These are phyloP conservation scores for Phytophthora agathidicida DNA, from an alignment of 352 stramenopile species.

Conservation along the genomic window DNA sequence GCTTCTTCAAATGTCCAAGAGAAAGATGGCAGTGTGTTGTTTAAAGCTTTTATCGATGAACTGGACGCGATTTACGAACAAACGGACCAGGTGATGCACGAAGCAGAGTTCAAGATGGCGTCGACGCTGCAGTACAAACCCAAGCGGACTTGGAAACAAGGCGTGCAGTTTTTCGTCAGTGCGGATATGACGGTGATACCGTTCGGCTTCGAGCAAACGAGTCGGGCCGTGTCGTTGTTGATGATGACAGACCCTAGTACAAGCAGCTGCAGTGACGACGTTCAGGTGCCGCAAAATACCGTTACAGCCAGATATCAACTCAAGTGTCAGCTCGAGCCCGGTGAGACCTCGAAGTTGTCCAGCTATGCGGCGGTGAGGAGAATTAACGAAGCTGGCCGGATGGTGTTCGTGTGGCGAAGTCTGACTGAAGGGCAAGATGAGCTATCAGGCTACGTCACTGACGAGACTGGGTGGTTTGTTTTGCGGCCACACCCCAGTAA, in stretches of 20 bases:
- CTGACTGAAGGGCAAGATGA: conserved; percentile 34
- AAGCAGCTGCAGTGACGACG: background rate
- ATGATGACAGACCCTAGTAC: conserved; percentile 14
- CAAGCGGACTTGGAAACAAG: no score
- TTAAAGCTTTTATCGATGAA: conserved; percentile 14
- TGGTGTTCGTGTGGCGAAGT: conserved; percentile 59
- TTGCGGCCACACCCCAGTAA: conserved; percentile 1
- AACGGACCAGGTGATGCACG: conserved; percentile 17
- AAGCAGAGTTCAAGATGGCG: no score
- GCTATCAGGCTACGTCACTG: conserved; percentile 40
- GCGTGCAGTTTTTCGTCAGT: conserved; percentile 12
- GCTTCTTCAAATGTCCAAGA: background rate
- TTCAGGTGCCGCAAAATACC: conserved; percentile 22
- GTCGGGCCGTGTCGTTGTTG: conserved; percentile 11
- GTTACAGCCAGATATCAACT: conserved; percentile 32
- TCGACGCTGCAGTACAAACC: no score
- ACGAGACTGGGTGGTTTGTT: conserved; percentile 55
- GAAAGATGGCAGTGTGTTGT: conserved; percentile 1
- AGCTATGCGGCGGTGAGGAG: conserved; percentile 13
- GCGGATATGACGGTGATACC: conserved; percentile 9
- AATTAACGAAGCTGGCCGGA: conserved; percentile 40
- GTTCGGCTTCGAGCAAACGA: conserved; percentile 17
- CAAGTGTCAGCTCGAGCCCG: conserved; percentile 2
- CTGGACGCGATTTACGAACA: conserved; percentile 18
- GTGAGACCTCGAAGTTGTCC: background rate